These are phyloP conservation scores for Candida jianshihensis DNA, from an alignment of 805 yeast species.

Conservation along the genomic window DNA sequence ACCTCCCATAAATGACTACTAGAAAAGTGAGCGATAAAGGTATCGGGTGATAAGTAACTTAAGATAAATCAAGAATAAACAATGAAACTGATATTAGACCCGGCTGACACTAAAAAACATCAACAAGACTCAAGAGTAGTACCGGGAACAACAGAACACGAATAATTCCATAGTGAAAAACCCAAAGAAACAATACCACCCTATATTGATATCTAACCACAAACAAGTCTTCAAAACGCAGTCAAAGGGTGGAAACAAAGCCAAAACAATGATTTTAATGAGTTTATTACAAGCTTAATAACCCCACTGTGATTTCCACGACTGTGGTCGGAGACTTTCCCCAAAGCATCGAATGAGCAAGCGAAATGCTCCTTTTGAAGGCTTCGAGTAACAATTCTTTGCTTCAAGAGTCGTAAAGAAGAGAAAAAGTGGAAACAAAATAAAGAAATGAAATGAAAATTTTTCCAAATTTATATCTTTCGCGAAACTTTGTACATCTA, in stretches of 20 bases:
- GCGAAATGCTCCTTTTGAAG: constrained; percentile 38
- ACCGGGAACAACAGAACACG: constrained; percentile 2
- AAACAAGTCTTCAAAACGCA: too few relatives aligned
- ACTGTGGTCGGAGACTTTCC: constrained; percentile 83
- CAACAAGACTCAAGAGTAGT: constrained; percentile 22
- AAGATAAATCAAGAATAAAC: too few relatives aligned
- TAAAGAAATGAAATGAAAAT: constrained; percentile 3
- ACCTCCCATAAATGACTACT: not conserved
- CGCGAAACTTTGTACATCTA: not conserved
- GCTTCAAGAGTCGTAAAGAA: constrained; percentile 48
- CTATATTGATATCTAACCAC: too few relatives aligned
- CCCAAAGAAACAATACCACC: too few relatives aligned
- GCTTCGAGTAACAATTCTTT: constrained; percentile 78
- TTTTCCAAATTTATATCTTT: not conserved
- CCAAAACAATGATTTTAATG: constrained; percentile 19
- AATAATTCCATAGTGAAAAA: not conserved
- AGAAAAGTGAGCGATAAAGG: not conserved
- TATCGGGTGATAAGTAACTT: too few relatives aligned
- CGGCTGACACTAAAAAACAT: constrained; percentile 4
- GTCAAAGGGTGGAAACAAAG: not conserved
- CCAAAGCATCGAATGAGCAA: constrained; percentile 47
- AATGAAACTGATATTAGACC: not conserved
- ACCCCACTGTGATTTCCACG: constrained; percentile 58
- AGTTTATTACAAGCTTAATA: constrained; percentile 30
- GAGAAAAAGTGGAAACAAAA: not conserved